Conservation (phyloP, 192 early-diverging fungal genomes). For the Umbelopsis isabellina region DNA sequence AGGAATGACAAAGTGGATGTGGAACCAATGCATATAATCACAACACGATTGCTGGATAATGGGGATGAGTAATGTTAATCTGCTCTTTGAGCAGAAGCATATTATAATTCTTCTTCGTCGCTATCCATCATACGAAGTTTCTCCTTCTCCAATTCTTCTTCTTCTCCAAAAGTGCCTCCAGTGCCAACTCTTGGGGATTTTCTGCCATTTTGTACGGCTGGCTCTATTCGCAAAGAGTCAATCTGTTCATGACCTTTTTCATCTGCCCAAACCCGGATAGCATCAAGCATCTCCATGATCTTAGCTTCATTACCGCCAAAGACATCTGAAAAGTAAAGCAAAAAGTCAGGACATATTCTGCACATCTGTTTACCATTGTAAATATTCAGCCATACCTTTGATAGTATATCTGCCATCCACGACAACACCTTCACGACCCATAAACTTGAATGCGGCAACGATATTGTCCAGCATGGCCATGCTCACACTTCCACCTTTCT, state of each 20-base stretch:
- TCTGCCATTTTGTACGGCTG: not conserved
- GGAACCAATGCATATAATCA: no score
- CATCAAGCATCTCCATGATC: conserved; percentile 39
- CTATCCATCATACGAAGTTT: conserved; percentile 9
- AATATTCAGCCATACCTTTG: conserved; percentile 40
- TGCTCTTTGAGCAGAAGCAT: no score
- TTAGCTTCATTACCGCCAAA: conserved; percentile 43
- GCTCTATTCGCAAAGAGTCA: not conserved
- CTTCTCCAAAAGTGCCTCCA: conserved; percentile 21
- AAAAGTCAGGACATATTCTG: not conserved
- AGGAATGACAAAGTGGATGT: no score
- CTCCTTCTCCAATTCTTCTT: not conserved
- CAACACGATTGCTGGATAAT: no score
- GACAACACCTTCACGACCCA: conserved; percentile 57
- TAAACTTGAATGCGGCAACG: conserved; percentile 58
- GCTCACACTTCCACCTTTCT: conserved; percentile 47
- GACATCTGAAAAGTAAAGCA: conserved; percentile 29
- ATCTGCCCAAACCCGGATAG: conserved; percentile 37
- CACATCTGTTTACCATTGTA: not conserved
- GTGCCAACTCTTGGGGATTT: conserved; percentile 20
- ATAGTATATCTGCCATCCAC: conserved; percentile 55
- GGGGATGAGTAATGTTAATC: no score
- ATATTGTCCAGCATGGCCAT: conserved; percentile 57
- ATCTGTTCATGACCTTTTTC: not conserved
- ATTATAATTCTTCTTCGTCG: not conserved